phyloP scores from a whole-genome alignment of 2,329 filamentous ascomycete species.

The Macrophomina pseudophaseolina region DNA sequence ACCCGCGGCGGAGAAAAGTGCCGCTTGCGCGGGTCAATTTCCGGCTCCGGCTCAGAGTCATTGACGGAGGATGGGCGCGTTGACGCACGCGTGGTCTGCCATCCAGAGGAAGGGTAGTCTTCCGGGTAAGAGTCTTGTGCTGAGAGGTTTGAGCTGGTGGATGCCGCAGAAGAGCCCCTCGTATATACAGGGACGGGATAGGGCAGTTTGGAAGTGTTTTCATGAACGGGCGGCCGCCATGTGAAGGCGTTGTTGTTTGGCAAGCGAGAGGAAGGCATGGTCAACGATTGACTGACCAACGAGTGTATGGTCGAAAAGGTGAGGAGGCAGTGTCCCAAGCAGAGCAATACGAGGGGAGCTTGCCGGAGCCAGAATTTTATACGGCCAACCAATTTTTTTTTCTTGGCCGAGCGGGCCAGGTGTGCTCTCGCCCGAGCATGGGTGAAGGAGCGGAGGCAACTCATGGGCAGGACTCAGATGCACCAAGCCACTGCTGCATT shows the following conservation, averaged over 20 bases:
- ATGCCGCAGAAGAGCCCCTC: not conserved
- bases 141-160: not conserved
- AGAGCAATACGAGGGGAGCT: not conserved
- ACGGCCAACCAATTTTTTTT: not conserved
- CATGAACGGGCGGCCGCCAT: conserved; percentile 1
- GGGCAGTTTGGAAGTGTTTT: conserved; percentile 1
- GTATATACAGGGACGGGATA: conserved; percentile 9
- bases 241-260: not conserved
- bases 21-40: conserved; percentile 6
- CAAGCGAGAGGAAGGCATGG: conserved; percentile 15
- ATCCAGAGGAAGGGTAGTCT: conserved; percentile 8
- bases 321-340: conserved; percentile 16
- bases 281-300: conserved; percentile 8
- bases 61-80: conserved; percentile 15
- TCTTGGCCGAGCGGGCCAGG: not conserved
- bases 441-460: not conserved
- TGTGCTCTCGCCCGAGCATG: not conserved
- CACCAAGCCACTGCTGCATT: conserved; percentile 9
- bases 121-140: not conserved
- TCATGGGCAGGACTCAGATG: conserved; percentile 11
- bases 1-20: not conserved
- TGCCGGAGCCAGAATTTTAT: conserved; percentile 17
- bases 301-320: not conserved
- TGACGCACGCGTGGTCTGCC: conserved; percentile 16
- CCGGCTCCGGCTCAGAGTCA: not conserved